Evolutionary conservation across 2,329 filamentous ascomycete genomes (phyloP).

Genomic region (Aureobasidium vineae): DNA sequence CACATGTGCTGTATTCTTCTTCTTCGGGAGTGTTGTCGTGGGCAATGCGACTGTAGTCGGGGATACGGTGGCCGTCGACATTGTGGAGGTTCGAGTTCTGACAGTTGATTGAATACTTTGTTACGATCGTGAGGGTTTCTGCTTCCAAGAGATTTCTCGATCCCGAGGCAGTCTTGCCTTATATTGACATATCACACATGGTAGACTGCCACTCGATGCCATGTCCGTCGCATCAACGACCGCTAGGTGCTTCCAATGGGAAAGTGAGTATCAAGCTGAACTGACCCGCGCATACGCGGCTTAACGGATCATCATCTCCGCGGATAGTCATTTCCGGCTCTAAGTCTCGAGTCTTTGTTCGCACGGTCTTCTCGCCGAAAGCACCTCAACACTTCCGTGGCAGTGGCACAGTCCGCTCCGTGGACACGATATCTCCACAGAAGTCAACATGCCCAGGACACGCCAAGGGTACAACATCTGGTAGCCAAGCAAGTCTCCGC

Average conservation of each 20-base stretch:
- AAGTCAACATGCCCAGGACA: neutral
- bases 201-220: neutral
- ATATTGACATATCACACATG: neutral
- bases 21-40: neutral
- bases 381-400: too few species aligned
- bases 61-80: neutral
- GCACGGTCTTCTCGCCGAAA: too few species aligned
- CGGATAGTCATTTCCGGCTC: too few species aligned
- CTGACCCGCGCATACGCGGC: too few species aligned
- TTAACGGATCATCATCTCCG: too few species aligned
- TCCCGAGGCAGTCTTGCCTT: neutral
- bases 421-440: neutral
- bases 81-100: neutral
- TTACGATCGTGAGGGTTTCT: neutral
- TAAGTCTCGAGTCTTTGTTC: too few species aligned
- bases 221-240: neutral
- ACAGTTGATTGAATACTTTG: neutral
- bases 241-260: neutral
- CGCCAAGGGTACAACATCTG: neutral
- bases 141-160: neutral
- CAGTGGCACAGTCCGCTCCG: neutral
- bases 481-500: too few species aligned
- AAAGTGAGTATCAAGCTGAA: too few species aligned
- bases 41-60: neutral
- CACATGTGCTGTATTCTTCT: conserved; percentile 44